A percentile compares a stretch with the other conserved stretches of the same genome.
Evolutionary conservation across 345 rosid species (phyloP).

Genomic region (Fremontodendron californicum): DNA sequence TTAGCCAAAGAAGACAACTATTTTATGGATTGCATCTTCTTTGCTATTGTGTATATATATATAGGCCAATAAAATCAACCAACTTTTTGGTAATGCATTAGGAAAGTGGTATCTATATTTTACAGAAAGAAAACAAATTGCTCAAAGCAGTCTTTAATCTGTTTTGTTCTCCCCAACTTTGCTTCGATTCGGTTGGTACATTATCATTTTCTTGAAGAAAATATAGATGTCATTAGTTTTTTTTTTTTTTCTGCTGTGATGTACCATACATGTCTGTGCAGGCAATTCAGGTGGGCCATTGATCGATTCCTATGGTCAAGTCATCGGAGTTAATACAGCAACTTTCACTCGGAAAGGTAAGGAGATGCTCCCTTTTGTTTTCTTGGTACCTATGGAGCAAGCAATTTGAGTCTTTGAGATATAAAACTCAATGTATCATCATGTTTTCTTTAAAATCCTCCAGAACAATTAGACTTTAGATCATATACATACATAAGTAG

Average conservation of each 20-base stretch:
- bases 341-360: constrained; percentile 85
- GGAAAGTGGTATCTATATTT: background rate
- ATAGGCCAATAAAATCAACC: background rate
- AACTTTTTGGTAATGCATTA: background rate
- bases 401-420: background rate
- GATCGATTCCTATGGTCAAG: constrained; percentile 74
- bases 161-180: background rate
- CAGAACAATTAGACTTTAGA: background rate
- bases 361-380: background rate
- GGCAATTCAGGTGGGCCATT: constrained; percentile 85
- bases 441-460: background rate
- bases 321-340: constrained; percentile 83
- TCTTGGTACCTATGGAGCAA: background rate
- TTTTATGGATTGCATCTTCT: background rate
- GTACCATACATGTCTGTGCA: constrained; percentile 9
- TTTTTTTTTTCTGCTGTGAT: background rate
- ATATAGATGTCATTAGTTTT: background rate
- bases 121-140: background rate
- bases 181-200: background rate
- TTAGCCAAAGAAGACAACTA: background rate
- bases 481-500: too few species aligned
- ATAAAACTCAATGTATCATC: background rate
- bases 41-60: background rate
- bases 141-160: background rate
- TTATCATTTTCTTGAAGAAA: background rate